Base-by-base conservation (phyloP, 257 asterid genomes). In the Schizonepeta tenuifolia region DNA sequence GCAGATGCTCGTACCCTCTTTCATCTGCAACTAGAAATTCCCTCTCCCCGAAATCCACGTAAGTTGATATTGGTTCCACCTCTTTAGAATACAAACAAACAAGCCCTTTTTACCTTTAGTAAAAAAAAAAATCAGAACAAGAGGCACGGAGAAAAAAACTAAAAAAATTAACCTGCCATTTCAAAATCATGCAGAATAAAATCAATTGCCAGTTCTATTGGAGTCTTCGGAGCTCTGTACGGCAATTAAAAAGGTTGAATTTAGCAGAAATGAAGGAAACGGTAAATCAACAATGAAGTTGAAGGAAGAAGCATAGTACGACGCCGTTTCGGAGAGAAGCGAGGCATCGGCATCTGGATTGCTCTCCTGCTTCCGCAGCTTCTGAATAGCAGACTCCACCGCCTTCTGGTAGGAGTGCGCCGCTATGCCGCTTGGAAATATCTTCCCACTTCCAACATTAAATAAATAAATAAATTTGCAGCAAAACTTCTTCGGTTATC, bases 141-240 rank as follows among this genome's bases (percentile, higher is more conserved):
- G 62, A 38, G 33, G 43, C 14, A 28, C 5, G n/a, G 2, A 24
- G 14, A 33, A 44, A 74, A 12, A 36, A 65, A 53, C 11, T 1
- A 17, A 13, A 26, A 71, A 51, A 24, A n/a, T 36, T 64, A 31
- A 90, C 98, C 98, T 83, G 98, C 97, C 98, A 93, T 93, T 81
- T 93, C 98, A 83, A 90, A 93, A 81, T 93, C 98, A 50, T 93
- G 97, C 36, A 93, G 95, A 67, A 93, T 87, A 76, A 93, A 93
- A 87, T 93, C 98, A 74, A 93, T 93, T 21, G 98, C 98, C 79
- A 90, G 86, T 82, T 93, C 98, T 44, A 93, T 86, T 9, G 98
- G 98, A 43, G 92, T 90, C 77, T 83, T 87, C 21, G 97, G 95
- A 49, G 70, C 78, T 28, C 96, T 90, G 86, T 63, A 68, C 47